Percentiles rank a stretch among this genome's conserved stretches.
Evolutionary conservation across 805 yeast genomes (phyloP).

Genomic region (Saccharomyces paradoxus): DNA sequence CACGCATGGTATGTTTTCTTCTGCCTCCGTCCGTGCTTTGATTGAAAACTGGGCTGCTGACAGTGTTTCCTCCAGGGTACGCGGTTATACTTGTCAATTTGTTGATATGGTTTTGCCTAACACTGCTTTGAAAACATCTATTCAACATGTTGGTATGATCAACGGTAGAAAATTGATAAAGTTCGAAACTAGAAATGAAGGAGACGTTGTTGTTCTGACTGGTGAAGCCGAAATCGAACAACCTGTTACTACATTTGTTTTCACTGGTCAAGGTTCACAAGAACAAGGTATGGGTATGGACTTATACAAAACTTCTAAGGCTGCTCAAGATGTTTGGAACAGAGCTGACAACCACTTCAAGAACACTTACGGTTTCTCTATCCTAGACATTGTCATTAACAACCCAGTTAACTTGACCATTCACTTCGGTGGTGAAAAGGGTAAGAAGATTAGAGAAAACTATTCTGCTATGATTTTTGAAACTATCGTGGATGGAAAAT

Average conservation of each 20-base stretch:
- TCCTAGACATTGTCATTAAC: conserved; percentile 87
- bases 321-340: conserved; percentile 95
- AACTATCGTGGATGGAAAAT: conserved; percentile 76
- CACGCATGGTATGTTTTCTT: conserved; percentile 98
- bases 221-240: conserved; percentile 99
- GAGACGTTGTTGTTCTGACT: conserved; percentile 69
- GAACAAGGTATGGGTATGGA: conserved; percentile 99
- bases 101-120: conserved; percentile 98
- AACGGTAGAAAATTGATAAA: conserved; percentile 96
- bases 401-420: conserved; percentile 93
- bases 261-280: conserved; percentile 99
- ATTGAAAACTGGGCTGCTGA: conserved; percentile 99
- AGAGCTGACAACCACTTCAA: conserved; percentile 92
- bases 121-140: conserved; percentile 73
- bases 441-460: conserved; percentile 89
- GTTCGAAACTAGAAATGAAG: conserved; percentile 79
- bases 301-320: conserved; percentile 79
- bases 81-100: conserved; percentile 85
- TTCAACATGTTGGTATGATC: conserved; percentile 97
- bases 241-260: conserved; percentile 92
- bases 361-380: conserved; percentile 92
- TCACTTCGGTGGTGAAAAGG: conserved; percentile 96
- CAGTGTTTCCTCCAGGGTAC: conserved; percentile 89
- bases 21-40: conserved; percentile 88
- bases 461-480: conserved; percentile 97